phyloP scores from a whole-genome alignment of 495 filamentous ascomycete species.

The Hypoxylon fuscum region DNA sequence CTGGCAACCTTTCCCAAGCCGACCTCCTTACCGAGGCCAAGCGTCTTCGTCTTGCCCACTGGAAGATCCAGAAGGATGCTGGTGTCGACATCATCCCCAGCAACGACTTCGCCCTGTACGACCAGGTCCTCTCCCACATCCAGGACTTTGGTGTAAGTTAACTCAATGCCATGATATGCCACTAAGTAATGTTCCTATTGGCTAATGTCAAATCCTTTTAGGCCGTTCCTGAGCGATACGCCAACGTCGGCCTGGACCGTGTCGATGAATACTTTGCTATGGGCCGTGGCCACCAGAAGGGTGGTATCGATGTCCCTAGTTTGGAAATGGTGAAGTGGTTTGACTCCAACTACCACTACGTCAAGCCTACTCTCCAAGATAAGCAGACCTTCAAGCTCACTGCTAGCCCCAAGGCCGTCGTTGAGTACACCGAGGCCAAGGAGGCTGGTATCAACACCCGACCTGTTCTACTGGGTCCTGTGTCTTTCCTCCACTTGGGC shows the following conservation, averaged over 20 bases:
- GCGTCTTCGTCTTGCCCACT: slow-evolving; percentile 93
- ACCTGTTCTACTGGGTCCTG: slow-evolving; percentile 92
- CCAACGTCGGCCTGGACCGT: slow-evolving; percentile 79
- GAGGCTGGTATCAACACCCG: slow-evolving; percentile 91
- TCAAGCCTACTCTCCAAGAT: slow-evolving; percentile 97
- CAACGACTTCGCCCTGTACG: slow-evolving; percentile 99
- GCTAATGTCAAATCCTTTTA: slow-evolving; percentile 46
- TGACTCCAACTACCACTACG: slow-evolving; percentile 99
- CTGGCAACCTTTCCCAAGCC: slow-evolving; percentile 86
- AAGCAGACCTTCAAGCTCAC: slow-evolving; percentile 93
- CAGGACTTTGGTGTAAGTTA: slow-evolving; percentile 91
- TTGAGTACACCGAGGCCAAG: slow-evolving; percentile 96
- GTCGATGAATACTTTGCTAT: slow-evolving; percentile 99
- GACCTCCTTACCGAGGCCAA: slow-evolving; percentile 93
- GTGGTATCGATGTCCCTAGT: slow-evolving; percentile 88
- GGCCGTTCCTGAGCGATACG: slow-evolving; percentile 91
- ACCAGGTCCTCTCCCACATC: slow-evolving; percentile 98
- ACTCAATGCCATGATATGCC: not conserved
- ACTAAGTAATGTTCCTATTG: slow-evolving; percentile 2
- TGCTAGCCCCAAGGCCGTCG: slow-evolving; percentile 88
- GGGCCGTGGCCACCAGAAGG: slow-evolving; percentile 96
- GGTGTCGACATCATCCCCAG: slow-evolving; percentile 96
- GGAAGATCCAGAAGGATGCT: slow-evolving; percentile 98
- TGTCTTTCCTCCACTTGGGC: slow-evolving; percentile 93
- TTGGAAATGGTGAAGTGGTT: slow-evolving; percentile 99